Evolutionary conservation across 2,329 filamentous ascomycete species (phyloP).

Genomic region (Geosmithia flava): DNA sequence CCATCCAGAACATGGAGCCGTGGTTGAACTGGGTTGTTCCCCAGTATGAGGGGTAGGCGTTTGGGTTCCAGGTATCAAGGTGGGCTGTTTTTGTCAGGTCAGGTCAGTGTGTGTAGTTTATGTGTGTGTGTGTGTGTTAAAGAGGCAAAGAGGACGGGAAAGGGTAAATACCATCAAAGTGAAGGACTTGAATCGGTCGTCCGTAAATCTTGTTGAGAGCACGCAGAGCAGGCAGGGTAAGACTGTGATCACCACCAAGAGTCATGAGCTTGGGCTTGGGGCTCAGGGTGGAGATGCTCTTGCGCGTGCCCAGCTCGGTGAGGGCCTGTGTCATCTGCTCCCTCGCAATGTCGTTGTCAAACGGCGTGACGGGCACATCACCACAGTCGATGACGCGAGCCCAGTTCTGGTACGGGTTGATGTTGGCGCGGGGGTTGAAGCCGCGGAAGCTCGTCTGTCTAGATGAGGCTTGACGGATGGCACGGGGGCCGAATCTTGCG

Average conservation of each 20-base stretch:
- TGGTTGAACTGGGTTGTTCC: constrained; percentile 53
- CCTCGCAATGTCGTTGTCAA: constrained; percentile 74
- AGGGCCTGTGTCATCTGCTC: constrained; percentile 77
- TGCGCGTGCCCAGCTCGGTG: constrained; percentile 45
- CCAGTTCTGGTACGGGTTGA: constrained; percentile 79
- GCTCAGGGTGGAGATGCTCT: constrained; percentile 18
- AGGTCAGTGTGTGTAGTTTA: not conserved
- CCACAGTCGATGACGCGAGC: constrained; percentile 80
- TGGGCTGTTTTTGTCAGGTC: constrained; percentile 30
- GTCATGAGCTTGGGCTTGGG: constrained; percentile 47
- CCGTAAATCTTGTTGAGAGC: constrained; percentile 52
- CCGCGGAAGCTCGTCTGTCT: constrained; percentile 70
- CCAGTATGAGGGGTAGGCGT: constrained; percentile 72
- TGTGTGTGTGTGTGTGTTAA: too few species aligned
- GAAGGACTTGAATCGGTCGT: constrained; percentile 53
- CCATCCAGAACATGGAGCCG: constrained; percentile 78
- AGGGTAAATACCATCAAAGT: constrained; percentile 44
- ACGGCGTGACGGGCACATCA: constrained; percentile 76
- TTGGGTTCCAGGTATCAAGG: constrained; percentile 77
- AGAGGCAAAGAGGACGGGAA: not conserved
- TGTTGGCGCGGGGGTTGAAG: constrained; percentile 64
- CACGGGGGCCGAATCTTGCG: constrained; percentile 74
- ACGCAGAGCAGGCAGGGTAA: constrained; percentile 57
- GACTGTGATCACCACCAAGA: constrained; percentile 61
- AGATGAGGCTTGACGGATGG: constrained; percentile 72